Base-by-base conservation (phyloP, 1,284 basidiomycete genomes). In the Sphaerobolus stellatus region DNA sequence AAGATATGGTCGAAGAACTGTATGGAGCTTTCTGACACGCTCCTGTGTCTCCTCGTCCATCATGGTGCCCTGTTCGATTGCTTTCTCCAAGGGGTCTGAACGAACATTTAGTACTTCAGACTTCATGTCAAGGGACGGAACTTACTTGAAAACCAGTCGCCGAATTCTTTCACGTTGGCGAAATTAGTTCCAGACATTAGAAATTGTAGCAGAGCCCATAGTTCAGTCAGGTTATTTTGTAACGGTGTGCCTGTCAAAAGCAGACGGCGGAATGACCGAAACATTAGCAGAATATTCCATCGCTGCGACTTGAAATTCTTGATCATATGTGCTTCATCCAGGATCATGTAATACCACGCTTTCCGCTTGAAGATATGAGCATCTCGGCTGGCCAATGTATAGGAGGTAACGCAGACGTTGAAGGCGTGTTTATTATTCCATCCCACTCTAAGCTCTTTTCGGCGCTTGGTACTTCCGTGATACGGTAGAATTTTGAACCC, bases 301-400 rank as follows among this genome's bases (percentile, higher is more conserved):
- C 95, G 83, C 70, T 98, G 94, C 1, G 90, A 93, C 61, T 89
- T 88, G 74, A 97, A 98, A 72, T 98, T 98, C 75, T 98, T 98
- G 84, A 98, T 97, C 84, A 98, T 96, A 67, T 98, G 94, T 7
- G 94, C 95, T 72, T 98, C 95, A 70, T 97, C 94, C 11, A 98
- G 82, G 59, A 98, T 87, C 85, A 98, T 91, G 67, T 98, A 98
- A 67, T 94, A 92, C 95, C 95, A 98, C 46, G 85, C 79, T 72
- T 96, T 97, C 51, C 95, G 87, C 63, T 94, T 93, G 77, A 98
- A 95, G 47, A 97, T 92, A 68, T 93, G 88, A 60, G 93, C 90
- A 68, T 98, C 95, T 47, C 92, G 86, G 60, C 93, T 88, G 29
- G 94, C 92, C 36, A 98, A 84, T 29, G 94, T 91, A 69, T 98